phyloP scores from a whole-genome alignment of 371 early-diverging fungal genomes.

The Zopfochytrium polystomum region DNA sequence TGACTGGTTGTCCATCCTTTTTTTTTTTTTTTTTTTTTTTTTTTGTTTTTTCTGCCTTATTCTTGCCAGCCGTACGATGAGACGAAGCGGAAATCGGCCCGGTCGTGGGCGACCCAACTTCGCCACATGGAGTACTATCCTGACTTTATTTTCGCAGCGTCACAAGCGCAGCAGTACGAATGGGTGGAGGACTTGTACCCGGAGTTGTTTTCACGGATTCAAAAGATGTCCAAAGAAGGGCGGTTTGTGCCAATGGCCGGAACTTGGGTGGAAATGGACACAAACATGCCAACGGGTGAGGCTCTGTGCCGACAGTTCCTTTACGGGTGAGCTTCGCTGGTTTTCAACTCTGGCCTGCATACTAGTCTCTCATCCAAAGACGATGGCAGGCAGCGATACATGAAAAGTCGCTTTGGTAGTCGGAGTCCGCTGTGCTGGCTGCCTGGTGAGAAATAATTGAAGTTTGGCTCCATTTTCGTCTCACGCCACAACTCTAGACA shows the following conservation, averaged over 20 bases:
- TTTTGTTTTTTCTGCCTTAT: no score
- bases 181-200: conserved; percentile 87
- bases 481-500: no score
- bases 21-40: no score
- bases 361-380: no score
- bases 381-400: conserved; percentile 84
- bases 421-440: conserved; percentile 86
- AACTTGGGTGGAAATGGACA: conserved; percentile 98
- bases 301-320: conserved; percentile 89
- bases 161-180: conserved; percentile 94
- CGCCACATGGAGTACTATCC: conserved; percentile 79
- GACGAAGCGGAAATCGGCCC: conserved; percentile 89
- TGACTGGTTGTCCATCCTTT: no score
- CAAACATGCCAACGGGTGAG: conserved; percentile 94
- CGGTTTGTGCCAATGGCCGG: conserved; percentile 92
- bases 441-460: no score
- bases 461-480: no score
- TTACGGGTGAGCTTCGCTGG: no score
- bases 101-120: conserved; percentile 82
- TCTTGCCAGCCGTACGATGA: conserved; percentile 83
- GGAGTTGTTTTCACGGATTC: conserved; percentile 69
- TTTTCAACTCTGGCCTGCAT: no score
- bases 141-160: conserved; percentile 83
- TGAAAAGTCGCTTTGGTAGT: conserved; percentile 79
- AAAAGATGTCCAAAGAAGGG: conserved; percentile 63